Conservation (phyloP, 192 early-diverging fungal species). For the Thamnidium elegans region DNA sequence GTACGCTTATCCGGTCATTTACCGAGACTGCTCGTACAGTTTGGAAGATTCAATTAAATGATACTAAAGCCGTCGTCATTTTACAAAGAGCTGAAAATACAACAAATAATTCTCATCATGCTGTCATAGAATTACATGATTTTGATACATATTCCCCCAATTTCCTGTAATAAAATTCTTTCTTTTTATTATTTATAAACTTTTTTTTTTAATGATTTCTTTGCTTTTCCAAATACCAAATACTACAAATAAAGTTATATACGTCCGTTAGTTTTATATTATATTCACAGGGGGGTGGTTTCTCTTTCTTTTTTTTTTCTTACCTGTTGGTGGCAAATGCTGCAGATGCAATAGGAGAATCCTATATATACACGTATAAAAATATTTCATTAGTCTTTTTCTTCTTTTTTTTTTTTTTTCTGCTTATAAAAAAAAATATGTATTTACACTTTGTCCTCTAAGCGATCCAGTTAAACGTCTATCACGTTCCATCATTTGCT, state of each 20-base stretch:
- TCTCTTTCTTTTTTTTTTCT: background rate
- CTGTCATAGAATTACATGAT: constrained; percentile 41
- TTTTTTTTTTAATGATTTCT: constrained; percentile 24
- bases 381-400: background rate
- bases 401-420: background rate
- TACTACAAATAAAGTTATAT: constrained; percentile 37
- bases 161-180: background rate
- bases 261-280: background rate
- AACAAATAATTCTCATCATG: constrained; percentile 9
- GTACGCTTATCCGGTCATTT: constrained; percentile 80
- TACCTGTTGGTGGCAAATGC: constrained; percentile 62
- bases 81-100: constrained; percentile 37
- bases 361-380: constrained; percentile 11
- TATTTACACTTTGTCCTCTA: constrained; percentile 60
- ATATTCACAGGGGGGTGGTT: background rate
- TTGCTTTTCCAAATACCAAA: constrained; percentile 61
- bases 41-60: constrained; percentile 67
- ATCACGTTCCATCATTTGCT: constrained; percentile 78
- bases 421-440: background rate
- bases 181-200: background rate
- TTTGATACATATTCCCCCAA: constrained; percentile 26
- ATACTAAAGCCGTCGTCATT: constrained; percentile 53
- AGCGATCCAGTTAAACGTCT: constrained; percentile 65
- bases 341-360: constrained; percentile 50
- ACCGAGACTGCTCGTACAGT: constrained; percentile 77